These are phyloP conservation scores for Diutina mesorugosa DNA, from an alignment of 1,139 yeast species.

Conservation along the genomic window DNA sequence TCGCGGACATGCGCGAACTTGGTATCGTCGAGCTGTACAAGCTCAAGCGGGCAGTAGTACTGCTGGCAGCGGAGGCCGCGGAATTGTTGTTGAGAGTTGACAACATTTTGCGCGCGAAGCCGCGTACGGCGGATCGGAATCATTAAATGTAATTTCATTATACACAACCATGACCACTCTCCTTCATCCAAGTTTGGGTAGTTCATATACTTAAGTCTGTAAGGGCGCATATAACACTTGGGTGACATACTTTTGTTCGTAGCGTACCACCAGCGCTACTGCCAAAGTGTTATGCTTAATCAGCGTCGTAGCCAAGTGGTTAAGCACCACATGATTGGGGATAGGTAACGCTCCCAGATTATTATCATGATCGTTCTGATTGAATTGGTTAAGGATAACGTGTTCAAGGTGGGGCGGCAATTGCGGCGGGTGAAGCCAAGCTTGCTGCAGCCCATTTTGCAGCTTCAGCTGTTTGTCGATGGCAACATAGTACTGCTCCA, in stretches of 20 bases:
- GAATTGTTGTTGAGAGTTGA: constrained; percentile 92
- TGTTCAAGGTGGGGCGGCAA: constrained; percentile 37
- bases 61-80: constrained; percentile 94
- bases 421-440: constrained; percentile 54
- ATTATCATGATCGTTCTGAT: constrained; percentile 32
- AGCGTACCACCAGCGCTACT: constrained; percentile 34
- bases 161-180: not conserved
- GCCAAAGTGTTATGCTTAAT: constrained; percentile 37
- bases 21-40: constrained; percentile 91
- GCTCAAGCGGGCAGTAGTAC: constrained; percentile 88
- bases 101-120: constrained; percentile 91
- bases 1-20: constrained; percentile 88
- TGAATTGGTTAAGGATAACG: constrained; percentile 33
- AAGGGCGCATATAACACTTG: constrained; percentile 38
- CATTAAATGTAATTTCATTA: constrained; percentile 7
- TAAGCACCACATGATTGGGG: constrained; percentile 35
- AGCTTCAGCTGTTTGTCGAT: constrained; percentile 56
- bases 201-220: constrained; percentile 9
- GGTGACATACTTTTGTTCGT: constrained; percentile 34
- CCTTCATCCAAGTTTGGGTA: not conserved
- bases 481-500: constrained; percentile 55
- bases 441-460: constrained; percentile 49
- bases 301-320: constrained; percentile 37
- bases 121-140: constrained; percentile 89
- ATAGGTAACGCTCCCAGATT: constrained; percentile 38